phyloP scores from a whole-genome alignment of 306 rosid genomes.

The Begonia peltatifolia region DNA sequence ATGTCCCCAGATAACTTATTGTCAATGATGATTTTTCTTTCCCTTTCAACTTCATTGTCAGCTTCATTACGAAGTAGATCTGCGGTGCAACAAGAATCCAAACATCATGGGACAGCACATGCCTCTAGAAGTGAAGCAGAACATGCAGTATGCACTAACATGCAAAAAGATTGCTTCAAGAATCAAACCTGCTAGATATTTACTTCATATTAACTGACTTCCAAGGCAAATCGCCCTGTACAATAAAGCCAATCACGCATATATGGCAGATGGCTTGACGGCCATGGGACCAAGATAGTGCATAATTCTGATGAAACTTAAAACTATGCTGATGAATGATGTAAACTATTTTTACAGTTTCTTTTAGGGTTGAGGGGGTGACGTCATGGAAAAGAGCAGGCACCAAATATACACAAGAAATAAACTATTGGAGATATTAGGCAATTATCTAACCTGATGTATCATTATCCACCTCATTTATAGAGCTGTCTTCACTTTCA shows the following conservation, averaged over 20 bases:
- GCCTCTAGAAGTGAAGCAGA: not conserved
- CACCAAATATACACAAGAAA: not conserved
- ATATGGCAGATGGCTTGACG: no score
- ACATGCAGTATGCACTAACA: not conserved
- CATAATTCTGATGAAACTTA: no score
- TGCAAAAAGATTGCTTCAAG: not conserved
- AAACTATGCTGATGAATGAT: no score
- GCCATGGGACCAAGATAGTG: no score
- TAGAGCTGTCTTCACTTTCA: slow-evolving; percentile 64
- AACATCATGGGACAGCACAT: slow-evolving; percentile 9
- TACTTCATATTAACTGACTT: no score
- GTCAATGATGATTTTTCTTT: slow-evolving; percentile 12
- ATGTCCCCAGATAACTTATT: slow-evolving; percentile 17
- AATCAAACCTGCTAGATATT: not conserved
- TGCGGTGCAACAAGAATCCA: slow-evolving; percentile 11
- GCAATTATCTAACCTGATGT: slow-evolving; percentile 20
- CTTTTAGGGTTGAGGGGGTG: no score
- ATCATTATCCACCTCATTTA: slow-evolving; percentile 33
- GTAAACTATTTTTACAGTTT: no score
- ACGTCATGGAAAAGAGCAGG: no score
- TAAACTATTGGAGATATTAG: not conserved
- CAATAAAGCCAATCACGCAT: no score
- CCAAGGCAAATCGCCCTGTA: no score
- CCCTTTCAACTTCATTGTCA: slow-evolving; percentile 27
- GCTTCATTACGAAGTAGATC: slow-evolving; percentile 41